Percentiles rank a stretch among this genome's conserved stretches.
phyloP scores from a whole-genome alignment of 495 filamentous ascomycete species.

The Xylona heveae region DNA sequence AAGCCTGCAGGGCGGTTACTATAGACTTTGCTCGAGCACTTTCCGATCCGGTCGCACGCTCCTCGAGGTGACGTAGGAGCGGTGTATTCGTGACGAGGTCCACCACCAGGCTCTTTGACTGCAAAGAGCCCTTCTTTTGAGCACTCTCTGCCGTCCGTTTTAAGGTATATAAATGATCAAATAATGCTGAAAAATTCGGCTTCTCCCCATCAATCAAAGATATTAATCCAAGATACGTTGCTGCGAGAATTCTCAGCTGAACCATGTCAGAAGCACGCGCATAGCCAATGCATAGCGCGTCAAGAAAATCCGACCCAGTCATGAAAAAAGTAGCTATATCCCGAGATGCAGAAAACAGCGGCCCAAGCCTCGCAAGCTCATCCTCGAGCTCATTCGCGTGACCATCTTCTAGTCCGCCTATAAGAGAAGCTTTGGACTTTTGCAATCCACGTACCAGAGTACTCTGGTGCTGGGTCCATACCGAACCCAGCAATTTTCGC shows the following conservation, averaged over 20 bases:
- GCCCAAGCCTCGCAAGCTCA: slow-evolving; percentile 24
- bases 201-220: slow-evolving; percentile 41
- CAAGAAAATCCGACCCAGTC: slow-evolving; percentile 67
- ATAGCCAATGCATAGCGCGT: slow-evolving; percentile 47
- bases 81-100: slow-evolving; percentile 43
- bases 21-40: slow-evolving; percentile 34
- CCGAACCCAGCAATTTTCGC: slow-evolving; percentile 18
- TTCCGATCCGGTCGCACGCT: slow-evolving; percentile 11
- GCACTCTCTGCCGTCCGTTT: slow-evolving; percentile 41
- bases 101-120: slow-evolving; percentile 27
- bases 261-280: slow-evolving; percentile 32
- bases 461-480: slow-evolving; percentile 23
- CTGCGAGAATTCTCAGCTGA: slow-evolving; percentile 40
- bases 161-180: slow-evolving; percentile 66
- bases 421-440: slow-evolving; percentile 23
- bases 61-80: slow-evolving; percentile 18
- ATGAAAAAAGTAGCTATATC: slow-evolving; percentile 40
- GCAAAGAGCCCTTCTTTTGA: not conserved
- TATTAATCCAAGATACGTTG: slow-evolving; percentile 47
- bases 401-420: slow-evolving; percentile 27
- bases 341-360: slow-evolving; percentile 29
- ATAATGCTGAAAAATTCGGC: slow-evolving; percentile 45
- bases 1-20: slow-evolving; percentile 28
- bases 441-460: slow-evolving; percentile 21
- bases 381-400: slow-evolving; percentile 15